Base-by-base conservation (phyloP, 2,329 filamentous ascomycete species). In the Sclerotinia nivalis region DNA sequence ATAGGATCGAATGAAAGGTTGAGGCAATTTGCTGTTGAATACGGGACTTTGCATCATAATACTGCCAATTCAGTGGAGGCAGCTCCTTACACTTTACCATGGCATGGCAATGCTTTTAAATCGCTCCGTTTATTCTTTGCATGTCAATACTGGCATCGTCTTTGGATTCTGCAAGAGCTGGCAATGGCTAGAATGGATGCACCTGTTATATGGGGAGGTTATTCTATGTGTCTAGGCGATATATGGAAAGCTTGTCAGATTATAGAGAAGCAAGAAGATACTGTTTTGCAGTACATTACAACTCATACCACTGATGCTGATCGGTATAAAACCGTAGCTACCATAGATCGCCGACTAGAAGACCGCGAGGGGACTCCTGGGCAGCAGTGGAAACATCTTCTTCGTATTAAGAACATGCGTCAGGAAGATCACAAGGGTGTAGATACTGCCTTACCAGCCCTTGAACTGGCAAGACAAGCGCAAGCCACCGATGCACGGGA, bases 401-500 rank as follows among this genome's bases (percentile, higher is more conserved):
- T 69, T 15, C 66, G 66, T 18, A 69, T 69, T 31, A 54, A 62
- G 20, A 37, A 69, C 12, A 64, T 69, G 47, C 66, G 66, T 31
- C 49, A 62, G 7, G 15, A 13, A 13, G 28, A 54, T 40, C 66
- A 69, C 7, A 28, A 22, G 7, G 49, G 66, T 37, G 20, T 69
- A 13, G 31, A 6, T 55, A 34, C 47, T 7, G 66, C 66, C 4
- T 37, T 69, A 6, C 66, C 66, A 15, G 66, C 58, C 10, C 37
- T 69, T 12, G 58, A 68, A 43, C 34, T 69, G 25, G 60, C 68
- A 25, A 62, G 50, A 13, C 59, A 58, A 31, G 59, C 59, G 25
- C 69, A 70, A 68, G 69, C 69, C 34, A 70, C 69, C 37, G 62
- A 67, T 58, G 50, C 69, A 25, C 45, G 61, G 22, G 69, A 70